Base-by-base conservation (phyloP, 129 eudicot species). In the Chrysanthemum makinoi region DNA sequence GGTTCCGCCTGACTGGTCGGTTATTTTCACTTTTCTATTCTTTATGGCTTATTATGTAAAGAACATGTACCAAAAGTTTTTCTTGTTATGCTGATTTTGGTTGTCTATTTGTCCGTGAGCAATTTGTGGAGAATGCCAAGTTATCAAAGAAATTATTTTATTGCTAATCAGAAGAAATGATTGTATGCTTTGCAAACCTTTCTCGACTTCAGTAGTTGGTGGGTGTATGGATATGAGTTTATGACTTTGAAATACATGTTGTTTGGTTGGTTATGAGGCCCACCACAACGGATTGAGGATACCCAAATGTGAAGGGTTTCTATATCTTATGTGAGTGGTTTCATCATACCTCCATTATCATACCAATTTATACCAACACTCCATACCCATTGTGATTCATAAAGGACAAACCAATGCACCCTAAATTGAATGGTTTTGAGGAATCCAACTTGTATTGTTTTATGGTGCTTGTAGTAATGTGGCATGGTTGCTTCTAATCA, bases 1-100 rank as follows among this genome's bases (percentile, higher is more conserved):
- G 89, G 98, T 66, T 94, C 65, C 57, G 80, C 75, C 90, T 86
- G 75, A 90, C 84, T 94, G 98, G 98, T 94, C 67, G 74, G 83
- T 71, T 67, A 60, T 66, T 66, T 11, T 65, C 55, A 68, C 46
- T 62, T 63, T n/a, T 10, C 62, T 22, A 62, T 52, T 13, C 33
- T 46, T 39, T 70, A 39, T 39, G 46, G 46, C 7, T 39, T 39
- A 39, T 39, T 39, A 6, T 39, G 46, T 39, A 6, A 39, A 39
- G 10, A 39, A 39, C 46, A 6, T 39, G 10, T 8, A 7, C 46
- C 46, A 39, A 39, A 39, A 39, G 46, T 6, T 35, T 35, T 10
- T 39, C 10, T 39, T 39, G 46, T 10, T 39, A 39, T 39, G 10
- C 46, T 39, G 46, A 39, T 5, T 6, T 39, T 6, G 10, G 68